Percentiles rank a stretch among this genome's conserved stretches.
Conservation (phyloP, 2,329 filamentous ascomycete genomes). For the Neonectria sp. region DNA sequence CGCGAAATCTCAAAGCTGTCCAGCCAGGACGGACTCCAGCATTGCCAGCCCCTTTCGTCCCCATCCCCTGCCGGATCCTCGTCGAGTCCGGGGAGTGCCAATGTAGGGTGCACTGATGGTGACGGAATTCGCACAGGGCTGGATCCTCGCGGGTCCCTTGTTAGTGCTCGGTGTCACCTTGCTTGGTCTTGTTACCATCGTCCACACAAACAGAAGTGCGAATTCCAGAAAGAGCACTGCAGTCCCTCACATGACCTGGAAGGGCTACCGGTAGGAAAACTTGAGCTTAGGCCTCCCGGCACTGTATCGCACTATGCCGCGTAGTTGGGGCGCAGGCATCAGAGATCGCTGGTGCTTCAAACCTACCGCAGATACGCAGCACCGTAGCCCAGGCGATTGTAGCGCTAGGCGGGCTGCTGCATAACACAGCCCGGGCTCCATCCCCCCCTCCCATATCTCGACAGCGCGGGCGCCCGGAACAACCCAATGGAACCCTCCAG, state of each 20-base stretch:
- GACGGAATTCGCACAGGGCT: constrained; percentile 10
- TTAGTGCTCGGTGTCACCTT: constrained; percentile 2
- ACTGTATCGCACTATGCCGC: background rate
- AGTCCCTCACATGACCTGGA: background rate
- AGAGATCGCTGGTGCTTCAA: background rate
- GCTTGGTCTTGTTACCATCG: background rate
- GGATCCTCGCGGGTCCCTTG: background rate
- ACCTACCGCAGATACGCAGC: background rate
- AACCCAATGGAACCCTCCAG: background rate
- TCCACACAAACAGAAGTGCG: background rate
- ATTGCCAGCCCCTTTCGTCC: constrained; percentile 3
- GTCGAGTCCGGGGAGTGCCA: background rate
- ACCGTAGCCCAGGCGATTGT: background rate
- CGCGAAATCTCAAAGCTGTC: background rate
- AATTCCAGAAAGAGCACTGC: background rate
- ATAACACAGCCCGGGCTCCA: background rate
- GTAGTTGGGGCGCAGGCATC: background rate
- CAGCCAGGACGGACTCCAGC: background rate
- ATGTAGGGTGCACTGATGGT: constrained; percentile 1
- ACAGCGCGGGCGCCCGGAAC: background rate
- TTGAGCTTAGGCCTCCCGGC: background rate
- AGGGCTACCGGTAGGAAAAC: background rate
- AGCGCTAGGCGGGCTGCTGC: background rate
- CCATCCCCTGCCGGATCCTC: constrained; percentile 1
- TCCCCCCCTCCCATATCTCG: background rate